phyloP scores from a whole-genome alignment of 306 rosid genomes.

The Lotus japonicus region DNA sequence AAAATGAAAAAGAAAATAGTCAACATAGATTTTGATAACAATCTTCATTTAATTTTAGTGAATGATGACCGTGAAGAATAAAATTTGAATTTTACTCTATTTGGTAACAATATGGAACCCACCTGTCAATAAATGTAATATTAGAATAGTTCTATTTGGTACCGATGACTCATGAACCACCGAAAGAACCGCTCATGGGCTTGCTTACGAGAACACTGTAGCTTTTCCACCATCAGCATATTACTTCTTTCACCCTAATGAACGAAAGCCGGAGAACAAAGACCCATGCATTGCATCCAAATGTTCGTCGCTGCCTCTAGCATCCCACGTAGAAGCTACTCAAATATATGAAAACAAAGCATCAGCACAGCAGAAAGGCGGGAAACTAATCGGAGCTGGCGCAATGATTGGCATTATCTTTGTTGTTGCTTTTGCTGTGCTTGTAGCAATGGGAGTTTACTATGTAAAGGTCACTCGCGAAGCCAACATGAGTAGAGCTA shows the following conservation, averaged over 20 bases:
- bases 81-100: too few species aligned
- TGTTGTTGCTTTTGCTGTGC: slow-evolving; percentile 40
- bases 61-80: too few species aligned
- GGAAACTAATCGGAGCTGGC: slow-evolving; percentile 35
- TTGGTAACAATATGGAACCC: too few species aligned
- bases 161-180: too few species aligned
- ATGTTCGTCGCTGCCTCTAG: slow-evolving; percentile 69
- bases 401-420: slow-evolving; percentile 50
- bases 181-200: slow-evolving; percentile 80
- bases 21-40: too few species aligned
- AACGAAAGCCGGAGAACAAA: slow-evolving; percentile 23
- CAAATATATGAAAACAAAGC: slow-evolving; percentile 40
- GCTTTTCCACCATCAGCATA: slow-evolving; percentile 73
- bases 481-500: slow-evolving; percentile 41
- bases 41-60: too few species aligned
- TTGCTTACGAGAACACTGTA: slow-evolving; percentile 45
- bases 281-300: slow-evolving; percentile 43
- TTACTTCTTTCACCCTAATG: slow-evolving; percentile 70
- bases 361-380: slow-evolving; percentile 21
- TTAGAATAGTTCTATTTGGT: too few species aligned
- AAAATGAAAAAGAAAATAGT: too few species aligned
- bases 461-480: slow-evolving; percentile 45
- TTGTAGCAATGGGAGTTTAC: slow-evolving; percentile 58
- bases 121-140: too few species aligned
- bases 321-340: slow-evolving; percentile 49